Evolutionary conservation across 2,329 filamentous ascomycete genomes (phyloP).

Genomic region (Colletotrichum lini): DNA sequence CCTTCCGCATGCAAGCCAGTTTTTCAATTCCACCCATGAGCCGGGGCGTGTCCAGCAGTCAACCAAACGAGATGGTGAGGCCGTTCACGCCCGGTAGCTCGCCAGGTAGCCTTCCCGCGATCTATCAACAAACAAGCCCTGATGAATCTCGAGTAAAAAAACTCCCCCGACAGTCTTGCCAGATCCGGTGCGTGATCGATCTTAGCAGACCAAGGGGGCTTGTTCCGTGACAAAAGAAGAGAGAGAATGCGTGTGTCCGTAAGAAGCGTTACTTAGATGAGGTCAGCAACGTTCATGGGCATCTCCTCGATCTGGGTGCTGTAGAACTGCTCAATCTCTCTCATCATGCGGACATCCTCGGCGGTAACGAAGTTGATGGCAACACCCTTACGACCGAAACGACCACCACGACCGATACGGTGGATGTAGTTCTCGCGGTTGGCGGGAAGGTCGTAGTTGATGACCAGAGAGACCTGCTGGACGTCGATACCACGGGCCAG

Average conservation of each 20-base stretch:
- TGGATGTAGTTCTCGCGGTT: constrained; percentile 99
- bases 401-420: constrained; percentile 98
- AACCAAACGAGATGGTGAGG: constrained; percentile 23
- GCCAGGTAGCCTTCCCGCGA: constrained; percentile 43
- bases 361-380: constrained; percentile 99
- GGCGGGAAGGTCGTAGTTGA: constrained; percentile 99
- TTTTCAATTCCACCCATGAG: constrained; percentile 44
- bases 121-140: constrained; percentile 45
- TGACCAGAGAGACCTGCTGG: constrained; percentile 99
- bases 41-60: constrained; percentile 37
- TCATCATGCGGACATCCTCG: constrained; percentile 99
- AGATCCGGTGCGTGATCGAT: constrained; percentile 41
- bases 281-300: constrained; percentile 92
- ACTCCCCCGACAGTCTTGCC: constrained; percentile 37
- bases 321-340: constrained; percentile 99
- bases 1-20: constrained; percentile 44
- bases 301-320: constrained; percentile 99
- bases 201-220: constrained; percentile 36
- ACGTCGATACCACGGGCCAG: constrained; percentile 99
- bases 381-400: constrained; percentile 99
- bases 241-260: constrained; percentile 39
- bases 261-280: constrained; percentile 69
- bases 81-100: constrained; percentile 41
- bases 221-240: constrained; percentile 36
- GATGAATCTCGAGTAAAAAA: constrained; percentile 41